Base-by-base conservation (phyloP, 2,329 filamentous ascomycete genomes). In the Fonsecaea pedrosoi region DNA sequence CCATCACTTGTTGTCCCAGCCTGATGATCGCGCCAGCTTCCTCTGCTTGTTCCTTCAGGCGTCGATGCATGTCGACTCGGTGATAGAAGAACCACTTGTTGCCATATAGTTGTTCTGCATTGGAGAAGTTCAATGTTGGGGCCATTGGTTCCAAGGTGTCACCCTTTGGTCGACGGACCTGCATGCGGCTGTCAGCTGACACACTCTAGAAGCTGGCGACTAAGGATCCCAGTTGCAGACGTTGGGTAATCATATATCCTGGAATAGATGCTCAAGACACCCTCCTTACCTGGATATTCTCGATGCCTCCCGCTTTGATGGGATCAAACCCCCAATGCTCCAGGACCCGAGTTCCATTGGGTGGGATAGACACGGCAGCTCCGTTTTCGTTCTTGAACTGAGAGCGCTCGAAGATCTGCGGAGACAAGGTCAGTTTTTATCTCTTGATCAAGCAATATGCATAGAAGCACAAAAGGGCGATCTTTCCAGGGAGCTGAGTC, bases 41-140 rank as follows among this genome's bases (percentile, higher is more conserved):
- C 18, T 75, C 70, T 0, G 78, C 78, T 25, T 77, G 71, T 21
- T 73, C 34, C 57, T 77, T 77, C 2, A 81, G 69, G 21, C 75
- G 70, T 32, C 75, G 76, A 66, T 82, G 80, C 53, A 82, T 70
- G 65, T 82, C 80, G 30, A 81, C 77, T n/a, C 80, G 75, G 66
- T 82, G 80, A 10, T 77, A 75, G 2, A 78, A 73, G 42, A 75
- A 77, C 70, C 72, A 72, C 53, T 71, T 68, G 58, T 68, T 69
- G 30, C 74, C 73, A 57, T 67, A 73, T 48, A 65, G 59, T 54
- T 70, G 50, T 45, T 67, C 63, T 15, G 67, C 66, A 45, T 73
- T 68, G 37, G 68, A 56, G 50, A 73, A 73, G 35, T 65, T 64
- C 21, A 73, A 56, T 2, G 71, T 73, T 7, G 71, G 70, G 10